Base-by-base conservation (phyloP, 2,329 filamentous ascomycete genomes). In the Nothomitra cinnamomea region DNA sequence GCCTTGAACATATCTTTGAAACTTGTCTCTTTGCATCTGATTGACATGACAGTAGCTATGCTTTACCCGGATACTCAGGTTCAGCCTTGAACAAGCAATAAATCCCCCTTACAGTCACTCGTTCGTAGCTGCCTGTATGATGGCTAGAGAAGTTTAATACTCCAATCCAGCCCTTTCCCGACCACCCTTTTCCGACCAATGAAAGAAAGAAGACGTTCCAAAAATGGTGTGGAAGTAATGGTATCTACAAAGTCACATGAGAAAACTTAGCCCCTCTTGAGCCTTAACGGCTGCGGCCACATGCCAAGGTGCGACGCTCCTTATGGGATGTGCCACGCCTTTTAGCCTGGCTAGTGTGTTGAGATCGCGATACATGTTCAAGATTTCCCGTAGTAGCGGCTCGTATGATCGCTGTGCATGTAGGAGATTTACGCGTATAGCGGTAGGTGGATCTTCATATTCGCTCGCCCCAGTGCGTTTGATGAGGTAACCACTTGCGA, bases 371-470 rank as follows among this genome's bases (percentile, higher is more conserved):
- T 56, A 56, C 45, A 36, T 52, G n/a, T 21, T 35, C 13, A 56
- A 28, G 15, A 56, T 38, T 28, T 56, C 53, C 8, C 45, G 4
- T 17, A 56, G 25, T 2, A 56, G 28, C 28, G 42, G 22, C 7
- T 56, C 52, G 17, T 35, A 24, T 36, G 24, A 28, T 4, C 36
- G 25, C 12, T 51, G 48, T 19, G 48, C 25, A 56, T 78, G 70
- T n/a, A 83, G 67, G 40, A 83, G 70, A 55, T 82, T 83, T 48
- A 83, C 74, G 60, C 83, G 80, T 66, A 85, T 73, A 2, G 78
- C 67, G 1, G 74, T 69, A 0, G 79, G 80, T 7, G 77, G 70
- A 55, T 83, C 79, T 53, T 80, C 78, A 13, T 67, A 58, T 21
- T 47, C 35, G 22, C 71, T 71, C 3, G 69, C 65, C 1, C 80